A percentile compares a stretch with the other conserved stretches of the same genome.
Conservation (phyloP, 495 filamentous ascomycete species). For the Penicillium turbatum region DNA sequence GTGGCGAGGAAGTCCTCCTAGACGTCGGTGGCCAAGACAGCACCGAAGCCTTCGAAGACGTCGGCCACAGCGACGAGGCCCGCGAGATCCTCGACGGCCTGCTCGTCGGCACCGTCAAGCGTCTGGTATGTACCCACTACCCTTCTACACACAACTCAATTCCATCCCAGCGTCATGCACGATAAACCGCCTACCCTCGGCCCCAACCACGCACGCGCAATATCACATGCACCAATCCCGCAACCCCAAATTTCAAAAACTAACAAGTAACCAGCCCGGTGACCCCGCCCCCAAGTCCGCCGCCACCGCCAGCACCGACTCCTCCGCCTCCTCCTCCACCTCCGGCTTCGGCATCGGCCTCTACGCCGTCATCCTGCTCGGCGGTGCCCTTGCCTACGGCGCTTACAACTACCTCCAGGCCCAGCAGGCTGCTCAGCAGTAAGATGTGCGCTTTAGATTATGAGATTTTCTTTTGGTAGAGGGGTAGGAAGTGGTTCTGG, state of each 20-base stretch:
- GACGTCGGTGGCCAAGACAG: slow-evolving; percentile 96
- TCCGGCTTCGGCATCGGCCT: slow-evolving; percentile 69
- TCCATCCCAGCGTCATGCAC: background rate
- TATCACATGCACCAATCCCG: slow-evolving; percentile 3
- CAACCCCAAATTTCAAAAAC: background rate
- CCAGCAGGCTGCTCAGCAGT: slow-evolving; percentile 35
- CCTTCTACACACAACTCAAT: background rate
- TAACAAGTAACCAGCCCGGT: slow-evolving; percentile 57
- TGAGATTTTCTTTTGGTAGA: too few species aligned
- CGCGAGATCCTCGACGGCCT: slow-evolving; percentile 85
- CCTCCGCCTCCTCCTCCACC: slow-evolving; percentile 40
- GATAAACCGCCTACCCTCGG: slow-evolving; percentile 3
- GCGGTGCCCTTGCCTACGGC: slow-evolving; percentile 70
- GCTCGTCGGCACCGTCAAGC: slow-evolving; percentile 76
- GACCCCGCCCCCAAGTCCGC: slow-evolving; percentile 75
- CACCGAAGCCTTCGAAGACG: slow-evolving; percentile 98
- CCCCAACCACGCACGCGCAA: background rate
- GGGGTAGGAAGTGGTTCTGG: too few species aligned
- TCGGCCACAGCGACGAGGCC: slow-evolving; percentile 98
- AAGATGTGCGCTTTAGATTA: background rate
- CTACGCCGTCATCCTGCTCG: slow-evolving; percentile 77
- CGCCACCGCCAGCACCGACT: slow-evolving; percentile 44
- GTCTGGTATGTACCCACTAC: slow-evolving; percentile 57
- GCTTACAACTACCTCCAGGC: slow-evolving; percentile 84
- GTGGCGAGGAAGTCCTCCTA: slow-evolving; percentile 96